A percentile compares a stretch with the other conserved stretches of the same genome.
phyloP scores from a whole-genome alignment of 768 basidiomycete genomes.

The Boletales sp. region DNA sequence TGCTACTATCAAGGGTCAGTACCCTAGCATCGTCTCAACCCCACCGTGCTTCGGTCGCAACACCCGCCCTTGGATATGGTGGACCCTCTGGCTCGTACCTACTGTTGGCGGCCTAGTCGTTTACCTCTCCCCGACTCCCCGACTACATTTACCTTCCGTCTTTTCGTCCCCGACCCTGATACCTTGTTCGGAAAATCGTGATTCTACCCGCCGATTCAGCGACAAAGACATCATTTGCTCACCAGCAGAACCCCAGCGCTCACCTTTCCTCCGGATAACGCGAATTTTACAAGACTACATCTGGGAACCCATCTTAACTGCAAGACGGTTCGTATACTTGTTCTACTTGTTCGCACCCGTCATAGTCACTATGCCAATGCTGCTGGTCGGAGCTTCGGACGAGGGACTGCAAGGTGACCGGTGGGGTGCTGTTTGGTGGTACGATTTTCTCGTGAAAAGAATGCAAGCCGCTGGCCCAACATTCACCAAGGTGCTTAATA shows the following conservation, averaged over 20 bases:
- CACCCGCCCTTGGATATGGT: slow-evolving; percentile 27
- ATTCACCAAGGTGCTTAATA: slow-evolving; percentile 78
- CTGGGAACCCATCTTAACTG: slow-evolving; percentile 84
- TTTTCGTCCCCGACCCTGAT: slow-evolving; percentile 51
- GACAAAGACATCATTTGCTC: slow-evolving; percentile 51
- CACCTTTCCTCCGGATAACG: slow-evolving; percentile 42
- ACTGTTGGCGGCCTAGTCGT: slow-evolving; percentile 52
- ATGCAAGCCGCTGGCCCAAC: slow-evolving; percentile 97
- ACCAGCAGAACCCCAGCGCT: slow-evolving; percentile 57
- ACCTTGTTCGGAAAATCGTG: slow-evolving; percentile 32
- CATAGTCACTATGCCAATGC: slow-evolving; percentile 77
- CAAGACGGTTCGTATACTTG: slow-evolving; percentile 78
- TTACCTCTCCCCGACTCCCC: slow-evolving; percentile 42
- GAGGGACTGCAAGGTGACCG: slow-evolving; percentile 63
- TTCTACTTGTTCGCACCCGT: slow-evolving; percentile 85
- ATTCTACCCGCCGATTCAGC: slow-evolving; percentile 15
- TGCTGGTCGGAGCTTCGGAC: slow-evolving; percentile 62
- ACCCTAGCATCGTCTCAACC: slow-evolving; percentile 10
- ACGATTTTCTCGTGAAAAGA: slow-evolving; percentile 75
- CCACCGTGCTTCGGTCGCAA: slow-evolving; percentile 16
- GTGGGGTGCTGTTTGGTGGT: slow-evolving; percentile 99
- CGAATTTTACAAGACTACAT: slow-evolving; percentile 53
- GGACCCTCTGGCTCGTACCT: slow-evolving; percentile 51
- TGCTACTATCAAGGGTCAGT: slow-evolving; percentile 2
- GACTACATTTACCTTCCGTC: slow-evolving; percentile 42